Evolutionary conservation across 2,329 filamentous ascomycete species (phyloP).

Genomic region (Diaporthe vaccinii): DNA sequence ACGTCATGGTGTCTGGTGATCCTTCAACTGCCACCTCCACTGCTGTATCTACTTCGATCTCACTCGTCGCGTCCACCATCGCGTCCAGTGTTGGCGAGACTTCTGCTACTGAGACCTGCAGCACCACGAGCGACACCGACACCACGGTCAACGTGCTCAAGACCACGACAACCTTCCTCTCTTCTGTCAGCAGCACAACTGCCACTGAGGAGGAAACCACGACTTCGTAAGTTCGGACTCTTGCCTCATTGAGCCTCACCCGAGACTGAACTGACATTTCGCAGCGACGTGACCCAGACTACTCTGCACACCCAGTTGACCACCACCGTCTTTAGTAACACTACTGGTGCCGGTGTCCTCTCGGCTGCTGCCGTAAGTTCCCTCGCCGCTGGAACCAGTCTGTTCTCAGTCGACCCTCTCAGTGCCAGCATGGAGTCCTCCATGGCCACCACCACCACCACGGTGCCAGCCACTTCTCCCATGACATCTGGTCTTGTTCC

Average conservation of each 20-base stretch:
- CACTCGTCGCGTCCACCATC: not conserved
- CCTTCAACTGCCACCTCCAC: not conserved
- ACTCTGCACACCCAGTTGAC: constrained; percentile 2
- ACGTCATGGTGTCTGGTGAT: constrained; percentile 8
- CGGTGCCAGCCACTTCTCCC: not conserved
- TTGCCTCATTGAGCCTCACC: not conserved
- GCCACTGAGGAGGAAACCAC: not conserved
- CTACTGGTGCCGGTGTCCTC: not conserved
- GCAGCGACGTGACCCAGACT: constrained; percentile 6
- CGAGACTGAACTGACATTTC: not conserved
- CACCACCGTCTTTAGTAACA: constrained; percentile 26
- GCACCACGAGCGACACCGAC: not conserved
- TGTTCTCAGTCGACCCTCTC: constrained; percentile 12
- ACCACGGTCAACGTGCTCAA: not conserved
- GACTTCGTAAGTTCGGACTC: constrained; percentile 14
- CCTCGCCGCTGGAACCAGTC: not conserved
- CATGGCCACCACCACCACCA: not conserved
- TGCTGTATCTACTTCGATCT: not conserved
- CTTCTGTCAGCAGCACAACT: not conserved
- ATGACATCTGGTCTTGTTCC: not conserved
- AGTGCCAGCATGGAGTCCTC: constrained; percentile 12
- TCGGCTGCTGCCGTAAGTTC: not conserved
- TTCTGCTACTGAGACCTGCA: not conserved
- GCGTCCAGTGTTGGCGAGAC: not conserved
- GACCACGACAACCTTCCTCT: not conserved